Evolutionary conservation across 2,329 filamentous ascomycete genomes (phyloP), one percentile per base, ranked within the genome.

Genomic region (Fusarium sp.): DNA sequence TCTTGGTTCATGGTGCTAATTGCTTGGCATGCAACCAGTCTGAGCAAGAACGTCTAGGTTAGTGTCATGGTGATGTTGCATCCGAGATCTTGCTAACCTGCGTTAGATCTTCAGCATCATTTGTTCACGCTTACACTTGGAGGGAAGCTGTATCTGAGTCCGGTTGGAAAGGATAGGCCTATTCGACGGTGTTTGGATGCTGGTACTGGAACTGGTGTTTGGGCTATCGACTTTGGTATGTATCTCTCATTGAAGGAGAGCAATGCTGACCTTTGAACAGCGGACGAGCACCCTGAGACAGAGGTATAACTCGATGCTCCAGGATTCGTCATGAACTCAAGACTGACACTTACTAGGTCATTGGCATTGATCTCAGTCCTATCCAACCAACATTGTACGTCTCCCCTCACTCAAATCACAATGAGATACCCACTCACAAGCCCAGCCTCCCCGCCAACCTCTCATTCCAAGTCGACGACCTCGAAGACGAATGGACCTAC

Each of bases 181-280:
- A 56, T 81, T 13, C 59, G 68, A 7, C 80, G 78, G 5, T 79
- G 84, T 9, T 79, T 89, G 2, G 87, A 89, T 76, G 76, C 86
- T 30, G 86, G 86, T n/a, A 87, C 85, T 2, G 87, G 87, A 0
- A 88, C 86, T 4, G 86, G 86, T 20, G 78, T 82, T 10, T 85
- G 84, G 84, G 82, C 83, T 5, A 84, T 88, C 11, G 87, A 88
- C 66, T 83, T 87, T 71, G 85, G 79, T 80, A 70, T 8, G 68
- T 57, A 14, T 41, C 11, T 43, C 9, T 10, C 6, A 8, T 32
- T 8, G 43, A 6, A 3, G 8, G 11, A 6, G n/a, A 1, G 13
- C 13, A 5, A 2, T 14, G 20, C 72, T 75, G 57, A 77, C 66
- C 4, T 27, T 25, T 13, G 5, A 3, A 18, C 35, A 82, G 80